These are phyloP conservation scores for Prunus salicina DNA, from an alignment of 306 rosid species.

Conservation along the genomic window DNA sequence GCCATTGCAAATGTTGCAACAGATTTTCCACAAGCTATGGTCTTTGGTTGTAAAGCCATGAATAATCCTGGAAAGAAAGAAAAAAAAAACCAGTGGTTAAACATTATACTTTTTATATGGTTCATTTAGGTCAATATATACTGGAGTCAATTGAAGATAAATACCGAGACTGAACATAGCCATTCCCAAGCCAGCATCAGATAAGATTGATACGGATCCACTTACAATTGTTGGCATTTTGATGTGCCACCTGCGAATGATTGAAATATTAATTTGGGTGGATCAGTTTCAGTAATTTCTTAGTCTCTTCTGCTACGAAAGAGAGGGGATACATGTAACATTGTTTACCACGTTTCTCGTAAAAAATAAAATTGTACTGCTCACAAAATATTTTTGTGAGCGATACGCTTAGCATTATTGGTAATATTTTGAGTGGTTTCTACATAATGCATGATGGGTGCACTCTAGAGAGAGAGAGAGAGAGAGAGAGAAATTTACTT, in stretches of 20 bases:
- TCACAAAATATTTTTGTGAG: not conserved
- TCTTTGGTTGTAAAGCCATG: constrained; percentile 91
- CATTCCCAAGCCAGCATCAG: constrained; percentile 92
- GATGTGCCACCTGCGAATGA: constrained; percentile 54
- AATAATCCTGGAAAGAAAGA: constrained; percentile 50
- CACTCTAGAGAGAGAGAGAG: not conserved
- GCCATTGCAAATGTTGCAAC: constrained; percentile 94
- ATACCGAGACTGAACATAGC: constrained; percentile 92
- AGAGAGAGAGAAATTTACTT: constrained; percentile 32
- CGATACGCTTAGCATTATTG: not conserved
- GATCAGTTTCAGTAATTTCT: too few relatives aligned
- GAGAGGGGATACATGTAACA: too few relatives aligned
- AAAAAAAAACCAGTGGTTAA: too few relatives aligned
- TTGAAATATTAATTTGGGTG: too few relatives aligned
- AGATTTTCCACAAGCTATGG: constrained; percentile 82
- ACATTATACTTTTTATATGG: not conserved
- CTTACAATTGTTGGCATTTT: constrained; percentile 78
- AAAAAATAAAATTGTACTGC: not conserved
- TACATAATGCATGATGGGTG: not conserved
- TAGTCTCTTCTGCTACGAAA: too few relatives aligned
- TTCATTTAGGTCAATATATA: not conserved
- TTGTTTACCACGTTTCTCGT: not conserved
- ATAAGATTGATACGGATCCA: constrained; percentile 81
- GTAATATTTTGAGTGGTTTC: not conserved
- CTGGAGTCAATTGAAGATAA: not conserved